Base-by-base conservation (phyloP, 75 land plant species). In the Chamaecyparis obtusa region DNA sequence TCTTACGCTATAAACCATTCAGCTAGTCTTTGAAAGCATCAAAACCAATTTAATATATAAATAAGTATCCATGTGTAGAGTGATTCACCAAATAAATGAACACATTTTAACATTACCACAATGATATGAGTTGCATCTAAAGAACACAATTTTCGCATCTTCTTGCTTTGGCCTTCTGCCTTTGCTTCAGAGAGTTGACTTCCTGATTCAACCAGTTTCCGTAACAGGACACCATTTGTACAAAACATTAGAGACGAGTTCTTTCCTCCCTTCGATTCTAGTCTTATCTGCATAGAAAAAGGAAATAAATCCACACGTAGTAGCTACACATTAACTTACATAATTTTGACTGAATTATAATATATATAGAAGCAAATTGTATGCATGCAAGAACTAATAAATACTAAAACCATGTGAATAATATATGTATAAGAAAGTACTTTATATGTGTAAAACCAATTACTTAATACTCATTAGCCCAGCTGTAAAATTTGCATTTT, bases 241-340 rank as follows among this genome's bases (percentile, higher is more conserved):
- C 99, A 96, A 87, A 98, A 94, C 91, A 96, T 90, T 54, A 98
- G 77, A 67, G 99, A 98, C 3, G 98, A 94, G 83, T 95, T 92
- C 83, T 74, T 86, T 11, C 97, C 99, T 85, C 97, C 99, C 87
- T 95, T 96, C 41, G 94, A 88, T 80, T 98, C 99, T 90, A 98
- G 72, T 9, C 99, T 92, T 51, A 98, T 98, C 99, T 98, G 91
- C 49, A 87, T 1, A 81, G 39, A 75, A 21, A 85, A 57, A 32
- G 71, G n/a, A 74, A 36, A 74, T 74, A 16, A 72, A 85, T 72
- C n/a, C 86, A 85, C 44, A 36, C 33, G 30, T 21, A 9, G 13
- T 72, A 85, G 39, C 24, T 81, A 81, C 30, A 5, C 27, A 41
- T 81, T 44, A 2, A n/a, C 33, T n/a, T 44, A 8, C 32, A 81